Evolutionary conservation across 1,284 basidiomycete species (phyloP).

Genomic region (Kwoniella shivajii): DNA sequence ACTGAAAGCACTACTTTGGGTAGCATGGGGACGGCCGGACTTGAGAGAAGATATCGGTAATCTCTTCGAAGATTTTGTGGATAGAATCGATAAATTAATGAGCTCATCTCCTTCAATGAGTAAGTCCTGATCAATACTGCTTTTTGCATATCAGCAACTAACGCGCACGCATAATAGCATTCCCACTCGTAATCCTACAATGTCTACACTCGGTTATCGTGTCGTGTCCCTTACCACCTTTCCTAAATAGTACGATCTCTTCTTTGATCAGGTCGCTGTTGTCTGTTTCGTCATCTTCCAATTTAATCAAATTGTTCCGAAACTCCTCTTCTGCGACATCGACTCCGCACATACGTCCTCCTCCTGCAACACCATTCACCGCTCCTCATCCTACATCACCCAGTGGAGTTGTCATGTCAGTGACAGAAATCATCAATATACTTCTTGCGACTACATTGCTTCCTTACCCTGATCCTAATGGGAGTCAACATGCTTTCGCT

Average conservation of each 20-base stretch:
- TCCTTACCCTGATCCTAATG: constrained; percentile 14
- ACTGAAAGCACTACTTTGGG: constrained; percentile 43
- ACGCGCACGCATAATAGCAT: constrained; percentile 18
- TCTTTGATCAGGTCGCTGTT: constrained; percentile 24
- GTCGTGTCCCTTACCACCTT: constrained; percentile 31
- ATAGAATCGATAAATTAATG: constrained; percentile 23
- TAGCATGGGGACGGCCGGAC: constrained; percentile 31
- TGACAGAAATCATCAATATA: constrained; percentile 42
- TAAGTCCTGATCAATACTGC: constrained; percentile 13
- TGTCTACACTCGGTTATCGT: constrained; percentile 33
- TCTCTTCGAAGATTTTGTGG: constrained; percentile 31
- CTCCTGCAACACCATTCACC: constrained; percentile 22
- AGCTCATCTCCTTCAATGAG: constrained; percentile 17
- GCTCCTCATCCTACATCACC: constrained; percentile 39
- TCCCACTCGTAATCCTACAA: constrained; percentile 34
- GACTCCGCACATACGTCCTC: constrained; percentile 6
- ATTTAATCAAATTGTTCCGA: constrained; percentile 41
- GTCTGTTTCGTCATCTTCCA: constrained; percentile 28
- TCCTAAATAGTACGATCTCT: constrained; percentile 21
- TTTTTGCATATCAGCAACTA: neutral
- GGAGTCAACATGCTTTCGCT: constrained; percentile 26
- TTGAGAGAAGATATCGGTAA: constrained; percentile 22
- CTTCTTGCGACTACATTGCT: constrained; percentile 38
- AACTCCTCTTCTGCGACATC: constrained; percentile 22
- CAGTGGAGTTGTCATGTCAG: constrained; percentile 36